Conservation (phyloP, 768 basidiomycete genomes). For the Filobasidium floriforme region DNA sequence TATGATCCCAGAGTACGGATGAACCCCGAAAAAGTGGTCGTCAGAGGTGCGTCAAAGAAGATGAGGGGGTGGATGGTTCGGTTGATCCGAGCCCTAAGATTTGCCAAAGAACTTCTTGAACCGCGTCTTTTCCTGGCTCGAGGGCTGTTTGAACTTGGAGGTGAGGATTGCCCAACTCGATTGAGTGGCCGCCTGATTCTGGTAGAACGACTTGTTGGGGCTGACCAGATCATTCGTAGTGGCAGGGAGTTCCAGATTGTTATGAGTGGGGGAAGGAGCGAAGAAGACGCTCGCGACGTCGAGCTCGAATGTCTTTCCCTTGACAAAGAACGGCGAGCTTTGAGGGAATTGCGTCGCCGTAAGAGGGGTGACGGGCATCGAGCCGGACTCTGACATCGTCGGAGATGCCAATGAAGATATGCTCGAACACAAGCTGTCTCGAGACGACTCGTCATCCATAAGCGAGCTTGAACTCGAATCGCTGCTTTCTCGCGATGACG, state of each 20-base stretch:
- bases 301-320: neutral
- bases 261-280: neutral
- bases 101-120: neutral
- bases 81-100: neutral
- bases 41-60: too few relatives aligned
- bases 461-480: neutral
- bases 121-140: neutral
- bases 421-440: neutral
- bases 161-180: neutral
- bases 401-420: neutral
- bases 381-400: neutral
- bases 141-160: neutral
- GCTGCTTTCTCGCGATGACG: neutral
- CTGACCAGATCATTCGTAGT: too few relatives aligned
- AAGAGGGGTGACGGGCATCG: conserved; percentile 1
- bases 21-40: too few relatives aligned
- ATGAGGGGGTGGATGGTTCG: too few relatives aligned
- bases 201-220: neutral
- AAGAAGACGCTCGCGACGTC: neutral
- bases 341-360: neutral
- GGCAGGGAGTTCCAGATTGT: neutral
- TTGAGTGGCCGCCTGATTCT: neutral
- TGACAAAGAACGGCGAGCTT: neutral
- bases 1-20: too few relatives aligned
- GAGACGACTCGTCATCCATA: neutral